phyloP scores from a whole-genome alignment of 2,329 filamentous ascomycete genomes.

The Scedosporium boydii region DNA sequence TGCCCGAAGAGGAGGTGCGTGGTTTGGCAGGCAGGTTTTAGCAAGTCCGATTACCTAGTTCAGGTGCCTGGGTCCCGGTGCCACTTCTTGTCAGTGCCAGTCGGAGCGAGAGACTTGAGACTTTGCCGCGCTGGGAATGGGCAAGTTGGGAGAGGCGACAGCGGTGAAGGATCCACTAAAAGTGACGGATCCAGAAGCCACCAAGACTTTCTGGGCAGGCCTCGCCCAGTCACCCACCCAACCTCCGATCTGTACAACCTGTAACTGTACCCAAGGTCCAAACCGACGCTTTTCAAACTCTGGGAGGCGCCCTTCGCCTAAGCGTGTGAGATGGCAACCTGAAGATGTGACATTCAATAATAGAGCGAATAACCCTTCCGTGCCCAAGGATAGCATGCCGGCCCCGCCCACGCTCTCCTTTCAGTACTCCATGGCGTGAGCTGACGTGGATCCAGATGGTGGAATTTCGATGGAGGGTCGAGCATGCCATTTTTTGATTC shows the following conservation, averaged over 20 bases:
- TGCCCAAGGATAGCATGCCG: not conserved
- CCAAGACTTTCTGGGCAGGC: no score
- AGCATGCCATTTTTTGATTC: no score
- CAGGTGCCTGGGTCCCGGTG: slow-evolving; percentile 5
- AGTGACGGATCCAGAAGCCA: no score
- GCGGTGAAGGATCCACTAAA: no score
- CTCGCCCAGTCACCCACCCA: no score
- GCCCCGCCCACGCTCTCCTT: not conserved
- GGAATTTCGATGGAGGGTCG: not conserved
- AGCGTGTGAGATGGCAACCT: not conserved
- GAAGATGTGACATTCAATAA: not conserved
- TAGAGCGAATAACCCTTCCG: not conserved
- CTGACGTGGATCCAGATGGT: slow-evolving; percentile 3
- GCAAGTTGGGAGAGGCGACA: no score
- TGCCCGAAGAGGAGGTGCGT: not conserved
- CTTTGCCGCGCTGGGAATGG: no score
- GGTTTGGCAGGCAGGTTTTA: slow-evolving; percentile 1
- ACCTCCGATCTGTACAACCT: no score
- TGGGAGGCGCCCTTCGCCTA: not conserved
- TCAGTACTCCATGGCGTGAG: not conserved
- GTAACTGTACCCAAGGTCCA: no score
- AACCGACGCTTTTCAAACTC: not conserved
- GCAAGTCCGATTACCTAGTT: not conserved
- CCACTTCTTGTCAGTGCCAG: not conserved
- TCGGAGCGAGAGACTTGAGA: no score